Base-by-base conservation (phyloP, 2,329 filamentous ascomycete genomes). In the Zopfia rhizophila region DNA sequence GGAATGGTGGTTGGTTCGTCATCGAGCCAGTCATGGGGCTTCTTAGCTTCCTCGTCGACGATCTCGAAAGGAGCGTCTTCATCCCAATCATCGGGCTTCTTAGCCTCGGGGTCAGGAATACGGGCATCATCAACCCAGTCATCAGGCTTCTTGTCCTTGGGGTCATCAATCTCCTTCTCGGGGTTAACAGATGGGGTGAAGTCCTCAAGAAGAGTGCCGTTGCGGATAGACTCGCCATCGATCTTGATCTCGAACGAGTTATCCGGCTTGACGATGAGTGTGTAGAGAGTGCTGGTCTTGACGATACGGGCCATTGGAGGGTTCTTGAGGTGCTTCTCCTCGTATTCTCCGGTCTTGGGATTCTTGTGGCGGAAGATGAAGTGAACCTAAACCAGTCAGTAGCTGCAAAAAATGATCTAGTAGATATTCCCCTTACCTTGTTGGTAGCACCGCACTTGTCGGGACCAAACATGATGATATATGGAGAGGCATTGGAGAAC, bases 331-430 rank as follows among this genome's bases (percentile, higher is more conserved):
- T 99, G 94, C 88, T 99, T 99, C 89, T 99, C 94, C 84, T 99
- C 93, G 70, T 99, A 99, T 78, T 97, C 91, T 80, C 93, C 93
- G 33, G 91, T 97, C 89, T 96, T 97, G 72, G 94, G 94, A 86
- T 97, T 99, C 90, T 97, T 99, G 89, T 99, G 94, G 79, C 95
- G 94, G 86, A 99, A 96, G 76, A 99, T 99, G 81, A 99, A 96
- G 76, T 87, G 84, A 51, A 87, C 84, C 81, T 83, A 39, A 24
- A 32, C n/a, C n/a, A 21, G 16, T 7, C 36, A 45, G 72, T 38
- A 69, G 56, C 22, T 38, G 33, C 32, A 32, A 27, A 22, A 38
- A 33, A 44, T 55, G 7, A 33, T 7, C 2, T 6, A 27, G n/a
- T 38, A 7, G 5, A 4, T 3, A 28, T 5, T 19, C 17, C 16